Percentiles rank a stretch among this genome's conserved stretches.
phyloP scores from a whole-genome alignment of 257 asterid genomes.

The Sherardia arvensis region DNA sequence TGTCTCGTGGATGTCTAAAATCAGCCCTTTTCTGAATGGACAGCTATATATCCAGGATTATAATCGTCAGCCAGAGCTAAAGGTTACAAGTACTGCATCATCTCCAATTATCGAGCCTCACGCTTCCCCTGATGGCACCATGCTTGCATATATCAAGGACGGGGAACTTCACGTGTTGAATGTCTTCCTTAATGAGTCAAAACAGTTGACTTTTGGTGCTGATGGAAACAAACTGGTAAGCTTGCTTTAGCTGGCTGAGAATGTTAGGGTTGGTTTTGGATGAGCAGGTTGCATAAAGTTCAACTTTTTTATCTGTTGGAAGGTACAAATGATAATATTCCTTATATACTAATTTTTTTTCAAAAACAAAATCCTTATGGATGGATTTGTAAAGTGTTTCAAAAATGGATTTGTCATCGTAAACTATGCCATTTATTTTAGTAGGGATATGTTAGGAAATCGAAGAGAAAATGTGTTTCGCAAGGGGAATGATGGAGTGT shows the following conservation, averaged over 20 bases:
- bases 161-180: constrained; percentile 63
- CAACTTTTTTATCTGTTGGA: not conserved
- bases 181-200: constrained; percentile 37
- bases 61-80: constrained; percentile 46
- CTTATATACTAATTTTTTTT: not conserved
- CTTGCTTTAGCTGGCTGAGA: constrained; percentile 11
- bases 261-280: not conserved
- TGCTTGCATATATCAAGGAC: constrained; percentile 70
- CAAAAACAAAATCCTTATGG: not conserved
- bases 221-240: constrained; percentile 48
- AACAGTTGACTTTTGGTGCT: constrained; percentile 70
- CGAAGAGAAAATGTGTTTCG: too few species aligned
- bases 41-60: constrained; percentile 75
- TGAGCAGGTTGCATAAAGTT: not conserved
- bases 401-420: not conserved
- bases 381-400: not conserved
- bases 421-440: not conserved
- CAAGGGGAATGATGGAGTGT: not conserved
- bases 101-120: constrained; percentile 88
- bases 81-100: constrained; percentile 48
- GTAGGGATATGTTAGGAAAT: not conserved
- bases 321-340: not conserved
- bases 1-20: constrained; percentile 12
- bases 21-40: constrained; percentile 12
- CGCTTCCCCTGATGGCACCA: constrained; percentile 81